Base-by-base conservation (phyloP, 176 grass and related monocot genomes). In the Lolium multiflorum region DNA sequence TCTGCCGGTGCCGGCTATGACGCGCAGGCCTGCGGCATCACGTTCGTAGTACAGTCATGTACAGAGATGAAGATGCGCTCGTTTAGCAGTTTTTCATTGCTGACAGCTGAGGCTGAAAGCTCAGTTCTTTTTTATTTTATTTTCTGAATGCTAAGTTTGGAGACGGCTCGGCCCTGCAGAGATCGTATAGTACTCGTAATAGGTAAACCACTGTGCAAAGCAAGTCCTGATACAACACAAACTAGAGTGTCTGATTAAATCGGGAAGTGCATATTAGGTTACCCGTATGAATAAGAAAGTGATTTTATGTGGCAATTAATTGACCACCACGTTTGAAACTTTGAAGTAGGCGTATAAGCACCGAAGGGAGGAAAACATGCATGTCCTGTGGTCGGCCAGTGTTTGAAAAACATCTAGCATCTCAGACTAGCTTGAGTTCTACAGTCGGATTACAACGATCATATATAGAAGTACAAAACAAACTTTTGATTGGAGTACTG, bases 201-300 rank as follows among this genome's bases (percentile, higher is more conserved):
- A 83, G 46, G 80, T 83, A 72, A 79, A 38, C 67, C 17, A 68
- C 80, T 41, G 5, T n/a, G 80, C 31, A n/a, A 50, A 41, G 22
- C 1, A 82, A 83, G 89, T 90, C 79, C 17, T 43, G 6, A 56
- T 79, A 73, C 73, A 79, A 83, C 74, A 66, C n/a, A n/a, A 87
- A 83, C 2, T 50, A 55, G 52, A 55, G 15, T 4, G 62, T 65
- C 9, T 38, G 7, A 39, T 20, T 10, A 41, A 64, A 28, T 11
- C 12, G 60, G 7, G 65, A 35, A 67, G 31, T 15, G 31, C 3
- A 24, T 39, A 35, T 11, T 79, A 25, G 58, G 58, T 11, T n/a
- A n/a, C 21, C n/a, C 9, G 2, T 61, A 26, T 31, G 12, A 37
- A 16, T 37, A 9, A 37, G 10, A 12, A 5, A 71, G 68, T 46